Evolutionary conservation across 306 rosid genomes (phyloP), one percentile per base, ranked within the genome.

Genomic region (Quercus variabilis): DNA sequence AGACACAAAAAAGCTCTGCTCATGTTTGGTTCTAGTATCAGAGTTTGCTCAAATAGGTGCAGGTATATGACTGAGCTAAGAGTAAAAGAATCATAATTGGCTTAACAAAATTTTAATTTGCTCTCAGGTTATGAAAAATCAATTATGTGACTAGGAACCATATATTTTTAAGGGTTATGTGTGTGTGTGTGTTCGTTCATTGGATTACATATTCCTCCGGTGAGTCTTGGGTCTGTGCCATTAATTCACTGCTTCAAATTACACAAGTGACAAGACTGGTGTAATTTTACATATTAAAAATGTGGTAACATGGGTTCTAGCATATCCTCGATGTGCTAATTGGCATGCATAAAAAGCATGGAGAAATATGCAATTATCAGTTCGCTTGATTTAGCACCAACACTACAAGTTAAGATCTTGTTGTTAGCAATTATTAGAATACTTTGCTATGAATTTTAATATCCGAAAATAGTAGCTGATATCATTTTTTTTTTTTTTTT

Each of bases 1-100:
- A 68, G 96, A 93, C 88, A 84, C 91, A 81, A 93, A 89, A 84
- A 97, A 90, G 88, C 93, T 95, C 74, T 95, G 98, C 84, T 93
- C 98, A 55, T 89, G 87, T 83, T 86, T 95, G 87, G 98, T 95
- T 69, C 87, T 88, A 38, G 87, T 86, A 74, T 89, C 98, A 4
- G 96, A 89, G 87, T 88, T 92, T 67, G 94, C 96, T 49, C 93
- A 87, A 85, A 86, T 91, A 82, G 74, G 85, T 77, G 85, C 92
- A 85, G 99, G 98, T 95, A 83, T 72, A 33, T 79, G 59, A 71
- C 58, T 49, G 75, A 70, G 58, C 68, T 19, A 57, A 43, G 55
- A 62, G 31, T 19, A 38, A 20, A 59, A 5, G 69, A 54, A 58
- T 75, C 59, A 54, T 79, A 54, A 19, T 69, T 71, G 55, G 58